These are phyloP conservation scores for Taxawa tesnikishii DNA, from an alignment of 2,329 filamentous ascomycete genomes.

Conservation along the genomic window DNA sequence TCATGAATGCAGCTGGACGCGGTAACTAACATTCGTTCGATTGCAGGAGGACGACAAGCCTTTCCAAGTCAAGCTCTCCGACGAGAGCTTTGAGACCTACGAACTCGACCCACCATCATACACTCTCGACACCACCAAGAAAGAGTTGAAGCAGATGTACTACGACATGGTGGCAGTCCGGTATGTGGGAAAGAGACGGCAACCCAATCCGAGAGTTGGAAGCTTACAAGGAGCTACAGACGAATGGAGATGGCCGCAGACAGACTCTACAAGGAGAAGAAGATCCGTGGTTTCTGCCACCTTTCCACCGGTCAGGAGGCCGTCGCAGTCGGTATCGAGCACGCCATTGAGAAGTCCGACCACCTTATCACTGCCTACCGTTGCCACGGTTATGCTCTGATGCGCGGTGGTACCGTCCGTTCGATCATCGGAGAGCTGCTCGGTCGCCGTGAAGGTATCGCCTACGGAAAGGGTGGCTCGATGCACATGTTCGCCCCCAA, in stretches of 20 bases:
- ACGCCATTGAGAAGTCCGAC: constrained; percentile 82
- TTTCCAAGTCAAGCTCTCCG: constrained; percentile 84
- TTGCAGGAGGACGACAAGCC: constrained; percentile 79
- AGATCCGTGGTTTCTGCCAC: constrained; percentile 99
- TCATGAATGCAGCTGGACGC: constrained; percentile 4
- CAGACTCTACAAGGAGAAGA: constrained; percentile 99
- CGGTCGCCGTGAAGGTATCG: constrained; percentile 88
- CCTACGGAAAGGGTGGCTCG: constrained; percentile 96
- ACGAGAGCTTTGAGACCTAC: constrained; percentile 99
- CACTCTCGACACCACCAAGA: constrained; percentile 88
- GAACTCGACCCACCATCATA: constrained; percentile 94
- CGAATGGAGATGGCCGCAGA: constrained; percentile 99
- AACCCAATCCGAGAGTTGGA: constrained; percentile 1
- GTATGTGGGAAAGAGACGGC: constrained; percentile 42
- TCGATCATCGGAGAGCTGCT: constrained; percentile 94
- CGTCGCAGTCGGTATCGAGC: constrained; percentile 92
- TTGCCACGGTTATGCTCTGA: constrained; percentile 95
- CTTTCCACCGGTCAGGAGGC: constrained; percentile 96
- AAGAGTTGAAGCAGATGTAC: constrained; percentile 98
- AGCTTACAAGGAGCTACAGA: constrained; percentile 33
- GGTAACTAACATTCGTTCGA: not conserved
- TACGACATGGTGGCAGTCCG: constrained; percentile 89
- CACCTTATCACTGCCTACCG: constrained; percentile 96
- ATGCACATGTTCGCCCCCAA: constrained; percentile 99
- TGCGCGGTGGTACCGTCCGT: constrained; percentile 84